Base-by-base conservation (phyloP, 371 early-diverging fungal species). In the Cokeromyces recurvatus region DNA sequence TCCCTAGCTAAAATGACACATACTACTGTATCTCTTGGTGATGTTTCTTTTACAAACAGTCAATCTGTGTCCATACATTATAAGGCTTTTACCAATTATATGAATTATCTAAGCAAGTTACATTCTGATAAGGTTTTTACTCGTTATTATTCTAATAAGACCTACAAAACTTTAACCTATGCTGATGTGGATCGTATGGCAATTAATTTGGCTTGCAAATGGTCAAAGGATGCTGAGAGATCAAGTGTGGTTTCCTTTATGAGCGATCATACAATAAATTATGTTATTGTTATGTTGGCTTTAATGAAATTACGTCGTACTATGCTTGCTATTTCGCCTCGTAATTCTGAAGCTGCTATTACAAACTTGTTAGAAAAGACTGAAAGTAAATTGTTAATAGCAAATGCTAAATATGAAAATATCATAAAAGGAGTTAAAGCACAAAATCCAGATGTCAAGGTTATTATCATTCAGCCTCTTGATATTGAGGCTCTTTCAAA, bases 271-370 rank as follows among this genome's bases (percentile, higher is more conserved):
- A 39, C 31, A 1, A 24, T 56, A 1, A n/a, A 48, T 15, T 67
- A 57, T 24, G 14, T 57, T 3, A 40, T 67, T 5, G 15, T 37
- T 9, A 44, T 55, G 31, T 10, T 71, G 4, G 66, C 66, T 6
- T 23, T 62, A 16, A 20, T 62, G 29, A 64, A 64, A 22, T 34
- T 64, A 16, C 52, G 51, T 1, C 22, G 53, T 16, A 52, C 48
- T 0, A n/a, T 59, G 10, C 19, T 66, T 41, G 38, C 49, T 1
- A 29, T 71, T 9, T 66, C 64, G 15, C 54, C 66, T 11, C 59
- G 64, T 16, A 71, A 71, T 23, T 64, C 66, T 4, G 55, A 56
- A 39, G 45, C 59, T 31, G 66, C 62, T 11, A 40, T 57, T 2
- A 48, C 48, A 10, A 39, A 57, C 20, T 32, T 71, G 1, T 17